A percentile compares a stretch with the other conserved stretches of the same genome.
Conservation (phyloP, 2,329 filamentous ascomycete genomes). For the Aspergillus neoniger region DNA sequence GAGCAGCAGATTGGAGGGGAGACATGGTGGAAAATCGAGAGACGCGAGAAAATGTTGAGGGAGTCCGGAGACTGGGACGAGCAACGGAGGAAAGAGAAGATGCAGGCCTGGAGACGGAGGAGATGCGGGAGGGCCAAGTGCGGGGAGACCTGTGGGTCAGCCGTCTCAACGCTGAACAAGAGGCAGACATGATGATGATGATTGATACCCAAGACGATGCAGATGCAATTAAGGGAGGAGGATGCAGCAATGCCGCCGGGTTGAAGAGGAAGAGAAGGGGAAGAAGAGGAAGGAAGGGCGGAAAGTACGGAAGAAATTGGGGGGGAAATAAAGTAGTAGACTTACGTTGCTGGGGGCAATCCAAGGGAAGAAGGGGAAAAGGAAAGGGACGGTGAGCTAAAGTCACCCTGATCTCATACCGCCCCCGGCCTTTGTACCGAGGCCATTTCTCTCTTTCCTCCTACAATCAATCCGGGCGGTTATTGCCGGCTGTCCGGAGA, state of each 20-base stretch:
- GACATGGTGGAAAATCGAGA: slow-evolving; percentile 48
- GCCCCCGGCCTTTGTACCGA: slow-evolving; percentile 15
- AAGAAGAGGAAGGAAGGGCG: slow-evolving; percentile 1
- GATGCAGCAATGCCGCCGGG: slow-evolving; percentile 29
- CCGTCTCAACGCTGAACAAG: slow-evolving; percentile 43
- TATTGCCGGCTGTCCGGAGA: slow-evolving; percentile 7
- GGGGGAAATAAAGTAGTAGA: too few relatives aligned
- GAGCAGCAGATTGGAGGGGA: slow-evolving; percentile 41
- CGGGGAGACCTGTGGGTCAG: slow-evolving; percentile 44
- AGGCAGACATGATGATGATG: slow-evolving; percentile 41
- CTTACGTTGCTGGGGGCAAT: background rate
- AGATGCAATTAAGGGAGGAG: slow-evolving; percentile 17
- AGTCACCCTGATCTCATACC: background rate
- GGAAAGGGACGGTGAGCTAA: background rate
- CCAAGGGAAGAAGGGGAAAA: background rate
- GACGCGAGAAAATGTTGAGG: slow-evolving; percentile 26
- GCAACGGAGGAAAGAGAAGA: slow-evolving; percentile 25
- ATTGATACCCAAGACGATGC: slow-evolving; percentile 17
- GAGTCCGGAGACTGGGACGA: slow-evolving; percentile 19
- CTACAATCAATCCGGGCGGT: background rate
- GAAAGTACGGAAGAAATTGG: background rate
- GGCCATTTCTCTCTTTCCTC: slow-evolving; percentile 8
- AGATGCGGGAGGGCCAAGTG: slow-evolving; percentile 53
- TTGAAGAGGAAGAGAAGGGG: slow-evolving; percentile 10
- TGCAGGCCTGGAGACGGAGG: slow-evolving; percentile 37